Evolutionary conservation across 1,139 yeast genomes (phyloP).

Genomic region (Kodamaea suecica): DNA sequence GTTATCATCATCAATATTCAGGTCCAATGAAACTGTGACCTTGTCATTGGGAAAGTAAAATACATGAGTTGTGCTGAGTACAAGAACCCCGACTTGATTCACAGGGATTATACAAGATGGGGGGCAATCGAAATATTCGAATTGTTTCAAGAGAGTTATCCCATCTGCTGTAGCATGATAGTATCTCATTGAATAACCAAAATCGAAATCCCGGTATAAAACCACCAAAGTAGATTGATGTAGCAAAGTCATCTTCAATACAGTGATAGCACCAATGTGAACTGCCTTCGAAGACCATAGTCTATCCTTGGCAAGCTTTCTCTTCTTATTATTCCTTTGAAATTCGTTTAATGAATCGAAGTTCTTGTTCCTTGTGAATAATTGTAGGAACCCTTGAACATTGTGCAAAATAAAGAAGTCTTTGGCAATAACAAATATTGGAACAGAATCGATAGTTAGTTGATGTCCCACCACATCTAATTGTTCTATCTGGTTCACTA

Average conservation of each 20-base stretch:
- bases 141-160: slow-evolving; percentile 20
- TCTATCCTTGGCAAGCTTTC: slow-evolving; percentile 3
- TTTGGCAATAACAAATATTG: slow-evolving; percentile 22
- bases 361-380: slow-evolving; percentile 17
- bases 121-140: slow-evolving; percentile 33
- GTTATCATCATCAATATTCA: slow-evolving; percentile 4
- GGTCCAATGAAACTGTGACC: neutral
- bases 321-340: slow-evolving; percentile 1
- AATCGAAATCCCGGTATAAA: slow-evolving; percentile 36
- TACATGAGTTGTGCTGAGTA: slow-evolving; percentile 26
- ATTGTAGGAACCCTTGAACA: slow-evolving; percentile 31
- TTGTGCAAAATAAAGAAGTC: slow-evolving; percentile 25
- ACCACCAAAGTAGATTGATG: slow-evolving; percentile 22
- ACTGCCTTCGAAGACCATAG: slow-evolving; percentile 15
- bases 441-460: slow-evolving; percentile 24
- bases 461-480: slow-evolving; percentile 30
- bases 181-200: slow-evolving; percentile 31
- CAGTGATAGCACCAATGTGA: slow-evolving; percentile 29
- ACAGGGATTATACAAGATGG: slow-evolving; percentile 31
- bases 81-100: slow-evolving; percentile 29
- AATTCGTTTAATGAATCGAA: neutral
- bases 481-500: slow-evolving; percentile 10
- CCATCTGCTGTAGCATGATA: slow-evolving; percentile 19
- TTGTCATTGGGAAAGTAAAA: slow-evolving; percentile 29
- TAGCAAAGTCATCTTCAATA: slow-evolving; percentile 23